These are phyloP conservation scores for Epichloe bromicola DNA, from an alignment of 2,329 filamentous ascomycete genomes.

Conservation along the genomic window DNA sequence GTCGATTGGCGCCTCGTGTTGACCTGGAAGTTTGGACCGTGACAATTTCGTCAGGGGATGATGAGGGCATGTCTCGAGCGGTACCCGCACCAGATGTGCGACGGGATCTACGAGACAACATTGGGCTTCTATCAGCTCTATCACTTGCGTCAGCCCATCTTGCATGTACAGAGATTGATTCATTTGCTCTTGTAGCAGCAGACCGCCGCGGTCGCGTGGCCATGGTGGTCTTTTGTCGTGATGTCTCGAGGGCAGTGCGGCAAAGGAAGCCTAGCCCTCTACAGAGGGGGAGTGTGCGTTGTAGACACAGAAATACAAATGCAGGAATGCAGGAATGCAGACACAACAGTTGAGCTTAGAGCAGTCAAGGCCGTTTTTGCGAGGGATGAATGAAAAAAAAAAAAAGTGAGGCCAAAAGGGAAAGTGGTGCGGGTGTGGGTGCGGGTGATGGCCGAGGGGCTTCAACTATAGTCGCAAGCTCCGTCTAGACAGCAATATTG, in stretches of 20 bases:
- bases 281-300: background rate
- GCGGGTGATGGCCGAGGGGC: too few species aligned
- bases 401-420: background rate
- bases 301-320: background rate
- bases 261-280: background rate
- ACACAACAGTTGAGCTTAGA: background rate
- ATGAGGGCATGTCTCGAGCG: slow-evolving; percentile 32
- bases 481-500: too few species aligned
- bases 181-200: slow-evolving; percentile 28
- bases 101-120: slow-evolving; percentile 40
- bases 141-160: slow-evolving; percentile 28
- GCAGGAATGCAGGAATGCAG: background rate
- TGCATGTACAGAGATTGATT: slow-evolving; percentile 29
- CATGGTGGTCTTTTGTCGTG: slow-evolving; percentile 21
- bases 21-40: slow-evolving; percentile 41
- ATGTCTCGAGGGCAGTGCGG: background rate
- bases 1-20: slow-evolving; percentile 26
- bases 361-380: background rate
- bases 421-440: too few species aligned
- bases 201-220: slow-evolving; percentile 34
- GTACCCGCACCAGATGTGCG: slow-evolving; percentile 29
- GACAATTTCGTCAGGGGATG: slow-evolving; percentile 34
- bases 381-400: background rate
- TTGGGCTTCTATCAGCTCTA: slow-evolving; percentile 25
- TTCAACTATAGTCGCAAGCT: too few species aligned